Base-by-base conservation (phyloP, 257 asterid genomes). In the Eustoma russellianum region DNA sequence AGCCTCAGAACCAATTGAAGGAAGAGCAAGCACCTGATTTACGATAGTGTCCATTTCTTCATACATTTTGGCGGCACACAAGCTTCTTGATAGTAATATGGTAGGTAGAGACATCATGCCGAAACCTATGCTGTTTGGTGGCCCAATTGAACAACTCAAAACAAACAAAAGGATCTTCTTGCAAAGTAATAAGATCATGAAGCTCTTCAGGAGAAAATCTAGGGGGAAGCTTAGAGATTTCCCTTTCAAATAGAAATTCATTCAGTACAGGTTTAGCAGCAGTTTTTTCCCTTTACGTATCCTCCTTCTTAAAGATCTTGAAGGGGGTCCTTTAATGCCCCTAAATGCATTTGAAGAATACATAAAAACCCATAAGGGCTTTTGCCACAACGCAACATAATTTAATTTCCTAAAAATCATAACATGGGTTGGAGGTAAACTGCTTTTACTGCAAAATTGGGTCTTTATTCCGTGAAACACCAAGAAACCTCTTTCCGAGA, bases 71-170 rank as follows among this genome's bases (percentile, higher is more conserved):
- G 84, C 92, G 0, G 87, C 82, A 46, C 98, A n/a, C 98, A 50
- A 90, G 95, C 71, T 77, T 80, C 72, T 77, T 79, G 67, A 90
- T 78, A 0, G 83, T 76, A 15, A 80, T 33, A 65, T 83, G 96
- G 58, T 59, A 82, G 0, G 94, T 83, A 17, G 66, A 65, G 51
- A 65, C 86, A 65, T 60, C 58, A 68, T 90, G 98, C 72, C 78
- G 70, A 54, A 86, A 90, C 65, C 96, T 75, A 63, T 84, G 96
- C 71, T 90, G 95, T 28, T 82, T 77, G 0, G 92, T 67, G 1
- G 98, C 98, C 98, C 98, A 86, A 63, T 83, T 90, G 70, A 83
- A 86, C 58, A 90, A 69, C 86, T 90, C 98, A 16, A 83, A 70
- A 67, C 95, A 86, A 48, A 90, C 80, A 44, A 90, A 55, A 18